These are phyloP conservation scores for Magnaporthales sp. DNA, from an alignment of 2,329 filamentous ascomycete species.

Conservation along the genomic window DNA sequence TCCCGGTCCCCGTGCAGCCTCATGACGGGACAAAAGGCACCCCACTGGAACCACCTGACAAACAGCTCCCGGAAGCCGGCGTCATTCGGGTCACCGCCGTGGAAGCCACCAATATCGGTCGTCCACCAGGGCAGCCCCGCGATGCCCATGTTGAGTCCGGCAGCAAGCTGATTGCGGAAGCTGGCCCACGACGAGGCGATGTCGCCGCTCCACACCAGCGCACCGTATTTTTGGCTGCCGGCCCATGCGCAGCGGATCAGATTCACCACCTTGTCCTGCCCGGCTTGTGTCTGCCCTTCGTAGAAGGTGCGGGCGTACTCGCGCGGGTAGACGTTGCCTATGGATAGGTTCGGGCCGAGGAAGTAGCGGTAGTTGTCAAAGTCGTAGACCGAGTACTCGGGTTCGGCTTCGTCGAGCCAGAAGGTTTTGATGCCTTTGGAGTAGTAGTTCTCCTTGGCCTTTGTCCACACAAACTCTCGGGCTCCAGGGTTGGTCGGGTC, in stretches of 20 bases:
- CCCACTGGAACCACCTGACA: slow-evolving; percentile 65
- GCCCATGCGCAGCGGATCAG: slow-evolving; percentile 40
- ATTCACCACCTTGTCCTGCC: slow-evolving; percentile 47
- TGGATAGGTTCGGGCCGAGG: slow-evolving; percentile 34
- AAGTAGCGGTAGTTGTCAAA: slow-evolving; percentile 59
- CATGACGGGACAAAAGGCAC: slow-evolving; percentile 59
- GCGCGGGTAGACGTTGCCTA: slow-evolving; percentile 53
- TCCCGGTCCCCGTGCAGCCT: slow-evolving; percentile 58
- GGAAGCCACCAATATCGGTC: slow-evolving; percentile 63
- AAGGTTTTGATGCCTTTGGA: slow-evolving; percentile 53
- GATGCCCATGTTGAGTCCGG: slow-evolving; percentile 58
- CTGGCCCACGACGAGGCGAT: slow-evolving; percentile 55
- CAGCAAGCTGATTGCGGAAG: slow-evolving; percentile 50
- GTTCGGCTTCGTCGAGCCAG: slow-evolving; percentile 64
- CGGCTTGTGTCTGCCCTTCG: slow-evolving; percentile 43
- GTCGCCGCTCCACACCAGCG: slow-evolving; percentile 59
- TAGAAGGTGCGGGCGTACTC: slow-evolving; percentile 52
- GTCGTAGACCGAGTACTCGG: slow-evolving; percentile 56
- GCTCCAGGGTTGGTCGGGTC: slow-evolving; percentile 56
- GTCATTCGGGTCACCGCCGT: slow-evolving; percentile 69
- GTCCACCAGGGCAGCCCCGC: slow-evolving; percentile 61
- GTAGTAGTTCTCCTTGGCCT: slow-evolving; percentile 51
- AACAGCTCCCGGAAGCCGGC: slow-evolving; percentile 72
- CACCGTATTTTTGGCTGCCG: slow-evolving; percentile 52
- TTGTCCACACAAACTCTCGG: slow-evolving; percentile 49